Conservation (phyloP, 805 yeast species). For the Candida dajiaensis region DNA sequence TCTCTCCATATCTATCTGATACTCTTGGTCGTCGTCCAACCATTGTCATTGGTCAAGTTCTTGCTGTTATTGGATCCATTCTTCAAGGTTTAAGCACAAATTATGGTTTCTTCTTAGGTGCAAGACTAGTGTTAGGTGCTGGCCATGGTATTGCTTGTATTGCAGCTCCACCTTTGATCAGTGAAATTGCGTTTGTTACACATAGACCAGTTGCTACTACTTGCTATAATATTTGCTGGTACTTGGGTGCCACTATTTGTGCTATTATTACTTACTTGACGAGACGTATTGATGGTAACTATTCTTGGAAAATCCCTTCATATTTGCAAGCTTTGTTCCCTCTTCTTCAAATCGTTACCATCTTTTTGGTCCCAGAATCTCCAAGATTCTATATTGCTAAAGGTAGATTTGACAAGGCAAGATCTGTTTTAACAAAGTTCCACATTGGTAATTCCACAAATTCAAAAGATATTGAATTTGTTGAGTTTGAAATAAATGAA, state of each 20-base stretch:
- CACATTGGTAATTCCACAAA: slow-evolving; percentile 32
- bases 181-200: slow-evolving; percentile 34
- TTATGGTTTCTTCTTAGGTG: slow-evolving; percentile 8
- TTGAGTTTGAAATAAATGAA: slow-evolving; percentile 35
- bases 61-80: slow-evolving; percentile 20
- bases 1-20: slow-evolving; percentile 30
- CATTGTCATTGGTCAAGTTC: slow-evolving; percentile 12
- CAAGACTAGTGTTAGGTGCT: slow-evolving; percentile 29
- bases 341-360: slow-evolving; percentile 29
- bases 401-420: slow-evolving; percentile 38
- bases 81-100: slow-evolving; percentile 18
- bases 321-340: slow-evolving; percentile 45
- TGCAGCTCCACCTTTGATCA: slow-evolving; percentile 39
- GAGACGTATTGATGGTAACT: slow-evolving; percentile 21
- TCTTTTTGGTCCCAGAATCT: slow-evolving; percentile 41
- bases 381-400: slow-evolving; percentile 40
- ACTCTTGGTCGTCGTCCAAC: slow-evolving; percentile 34
- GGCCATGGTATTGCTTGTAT: slow-evolving; percentile 32
- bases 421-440: slow-evolving; percentile 29
- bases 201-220: slow-evolving; percentile 23
- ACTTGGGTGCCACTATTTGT: slow-evolving; percentile 46
- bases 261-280: slow-evolving; percentile 22
- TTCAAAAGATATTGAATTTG: slow-evolving; percentile 18
- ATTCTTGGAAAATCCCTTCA: slow-evolving; percentile 52
- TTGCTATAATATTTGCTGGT: slow-evolving; percentile 44